Base-by-base conservation (phyloP, 805 yeast species). In the Blastobotrys parvus region DNA sequence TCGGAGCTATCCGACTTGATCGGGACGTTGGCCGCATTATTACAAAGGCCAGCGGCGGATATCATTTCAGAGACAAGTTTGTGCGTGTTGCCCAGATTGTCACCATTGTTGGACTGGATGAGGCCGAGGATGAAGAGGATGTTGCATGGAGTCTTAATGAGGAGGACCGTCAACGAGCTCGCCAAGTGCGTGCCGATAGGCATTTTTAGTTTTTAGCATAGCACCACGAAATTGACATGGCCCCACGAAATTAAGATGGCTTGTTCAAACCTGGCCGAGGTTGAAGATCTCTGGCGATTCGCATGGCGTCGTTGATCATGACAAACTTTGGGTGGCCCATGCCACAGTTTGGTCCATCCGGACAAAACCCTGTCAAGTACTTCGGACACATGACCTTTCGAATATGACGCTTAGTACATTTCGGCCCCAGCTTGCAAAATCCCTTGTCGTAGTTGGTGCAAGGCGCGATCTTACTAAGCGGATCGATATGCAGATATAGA, bases 301-400 rank as follows among this genome's bases (percentile, higher is more conserved):
- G 49, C 67, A 62, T 62, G n/a, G 56, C 47, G 39, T 62, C 66
- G 46, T 57, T 62, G 36, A 63, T 62, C 15, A 56, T 62, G 18
- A 59, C 39, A 41, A 85, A 86, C 55, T 76, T 76, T 0, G 97
- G 96, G 69, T 92, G 98, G n/a, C 80, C 75, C 52, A 72, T 54
- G 74, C 74, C 73, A 61, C 94, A 86, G 29, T 74, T 77, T 2
- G 78, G 76, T 1, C 97, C 97, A 55, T 78, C 72, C 1, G 96
- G 97, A 64, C 97, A 90, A 58, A 90, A 90, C 1, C 99, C 98
- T 0, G 89, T 78, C 42, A 92, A 59, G 61, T 77, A 92, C 42
- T 80, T 66, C 15, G 82, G 89, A 64, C 99, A 92, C 44, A 84
- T 58, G 5, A 74, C 72, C 53, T 80, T 80, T 46, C 88, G 69